Conservation (phyloP, 2,329 filamentous ascomycete species). For the Aspergillus sp. region DNA sequence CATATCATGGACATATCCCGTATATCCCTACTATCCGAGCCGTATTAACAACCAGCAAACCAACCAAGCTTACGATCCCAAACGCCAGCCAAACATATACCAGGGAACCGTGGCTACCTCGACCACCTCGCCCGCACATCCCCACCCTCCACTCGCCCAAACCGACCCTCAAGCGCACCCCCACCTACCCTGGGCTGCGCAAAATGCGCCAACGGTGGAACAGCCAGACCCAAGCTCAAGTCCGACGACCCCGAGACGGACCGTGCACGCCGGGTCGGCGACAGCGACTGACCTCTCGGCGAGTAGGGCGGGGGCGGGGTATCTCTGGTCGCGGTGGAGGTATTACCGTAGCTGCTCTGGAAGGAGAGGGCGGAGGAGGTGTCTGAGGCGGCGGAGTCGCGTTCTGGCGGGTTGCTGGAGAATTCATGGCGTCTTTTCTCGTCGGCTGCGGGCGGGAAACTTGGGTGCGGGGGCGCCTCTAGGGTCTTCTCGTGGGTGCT, state of each 20-base stretch:
- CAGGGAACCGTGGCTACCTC: too few species aligned
- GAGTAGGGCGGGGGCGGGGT: conserved; percentile 36
- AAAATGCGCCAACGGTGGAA: conserved; percentile 16
- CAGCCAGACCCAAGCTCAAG: not conserved
- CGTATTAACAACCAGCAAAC: too few species aligned
- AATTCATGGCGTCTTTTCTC: not conserved
- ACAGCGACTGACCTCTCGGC: conserved; percentile 17
- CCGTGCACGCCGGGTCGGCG: conserved; percentile 23
- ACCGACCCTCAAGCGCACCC: too few species aligned
- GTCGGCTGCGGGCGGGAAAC: conserved; percentile 9
- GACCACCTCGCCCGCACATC: too few species aligned
- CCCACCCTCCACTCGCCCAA: too few species aligned
- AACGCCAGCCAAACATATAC: too few species aligned
- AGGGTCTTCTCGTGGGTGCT: conserved; percentile 33
- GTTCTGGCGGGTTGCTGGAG: not conserved
- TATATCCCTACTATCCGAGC: too few species aligned
- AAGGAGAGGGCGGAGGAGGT: conserved; percentile 33
- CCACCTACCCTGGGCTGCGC: too few species aligned
- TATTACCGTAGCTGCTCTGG: conserved; percentile 36
- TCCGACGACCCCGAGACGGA: conserved; percentile 24
- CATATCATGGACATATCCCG: too few species aligned
- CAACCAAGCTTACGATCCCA: too few species aligned
- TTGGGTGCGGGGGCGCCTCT: conserved; percentile 21
- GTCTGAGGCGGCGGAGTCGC: conserved; percentile 20
- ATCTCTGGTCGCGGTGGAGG: conserved; percentile 34